phyloP scores from a whole-genome alignment of 2,329 filamentous ascomycete species.

The Alternaria ventricosa region DNA sequence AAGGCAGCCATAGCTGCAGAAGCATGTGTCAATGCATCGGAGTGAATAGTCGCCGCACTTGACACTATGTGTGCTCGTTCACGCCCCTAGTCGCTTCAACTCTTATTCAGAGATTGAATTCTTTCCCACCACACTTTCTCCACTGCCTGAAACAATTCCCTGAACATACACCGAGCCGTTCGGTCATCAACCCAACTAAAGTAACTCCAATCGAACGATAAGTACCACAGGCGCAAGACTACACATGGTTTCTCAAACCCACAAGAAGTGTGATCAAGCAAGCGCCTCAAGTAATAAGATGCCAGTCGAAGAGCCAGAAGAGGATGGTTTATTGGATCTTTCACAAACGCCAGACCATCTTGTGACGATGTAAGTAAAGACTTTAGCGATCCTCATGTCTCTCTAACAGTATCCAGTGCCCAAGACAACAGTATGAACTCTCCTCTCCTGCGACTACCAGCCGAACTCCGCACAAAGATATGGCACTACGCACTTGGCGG shows the following conservation, averaged over 20 bases:
- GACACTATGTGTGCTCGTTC: neutral
- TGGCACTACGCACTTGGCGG: neutral
- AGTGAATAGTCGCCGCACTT: neutral
- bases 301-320: neutral
- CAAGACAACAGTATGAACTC: neutral
- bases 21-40: neutral
- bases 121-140: neutral
- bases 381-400: neutral
- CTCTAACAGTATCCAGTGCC: neutral
- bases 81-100: neutral
- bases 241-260: neutral
- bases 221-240: neutral
- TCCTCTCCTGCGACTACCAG: neutral
- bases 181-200: neutral
- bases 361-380: neutral
- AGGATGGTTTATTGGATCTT: neutral
- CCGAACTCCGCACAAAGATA: neutral
- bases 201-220: neutral
- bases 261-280: neutral
- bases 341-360: neutral
- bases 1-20: neutral
- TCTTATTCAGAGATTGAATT: neutral
- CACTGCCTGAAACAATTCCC: neutral
- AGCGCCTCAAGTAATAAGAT: neutral
- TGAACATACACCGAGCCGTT: neutral